Evolutionary conservation across 1,284 basidiomycete species (phyloP).

Genomic region (Rhodotorula sp.): DNA sequence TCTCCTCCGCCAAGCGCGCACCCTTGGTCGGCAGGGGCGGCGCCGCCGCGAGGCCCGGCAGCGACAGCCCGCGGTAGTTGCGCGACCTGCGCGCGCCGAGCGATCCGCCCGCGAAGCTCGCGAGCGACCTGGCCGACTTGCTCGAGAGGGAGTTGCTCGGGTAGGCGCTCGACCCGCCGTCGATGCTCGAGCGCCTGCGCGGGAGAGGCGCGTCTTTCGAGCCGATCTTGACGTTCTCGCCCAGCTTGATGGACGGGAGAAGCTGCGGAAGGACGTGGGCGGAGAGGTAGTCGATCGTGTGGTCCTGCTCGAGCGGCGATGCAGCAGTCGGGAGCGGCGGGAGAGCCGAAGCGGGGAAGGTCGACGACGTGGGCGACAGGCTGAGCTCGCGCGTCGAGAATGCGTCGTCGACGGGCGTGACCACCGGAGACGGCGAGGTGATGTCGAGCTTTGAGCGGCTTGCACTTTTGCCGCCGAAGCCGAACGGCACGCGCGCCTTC

Average conservation of each 20-base stretch:
- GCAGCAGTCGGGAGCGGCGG: not conserved
- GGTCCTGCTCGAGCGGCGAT: not conserved
- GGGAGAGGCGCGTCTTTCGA: constrained; percentile 1
- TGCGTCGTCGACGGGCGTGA: not conserved
- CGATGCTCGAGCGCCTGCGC: constrained; percentile 6
- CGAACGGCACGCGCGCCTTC: constrained; percentile 10
- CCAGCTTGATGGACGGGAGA: constrained; percentile 29
- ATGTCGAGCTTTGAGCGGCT: not conserved
- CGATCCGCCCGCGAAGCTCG: not conserved
- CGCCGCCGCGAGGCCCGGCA: not conserved
- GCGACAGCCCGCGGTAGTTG: constrained; percentile 21
- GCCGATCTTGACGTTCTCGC: constrained; percentile 9
- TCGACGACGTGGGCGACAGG: not conserved
- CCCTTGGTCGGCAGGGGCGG: not conserved
- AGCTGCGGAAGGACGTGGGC: constrained; percentile 33
- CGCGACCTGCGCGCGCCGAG: not conserved
- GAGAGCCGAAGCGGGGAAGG: not conserved
- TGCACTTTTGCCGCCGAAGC: not conserved
- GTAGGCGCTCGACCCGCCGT: not conserved
- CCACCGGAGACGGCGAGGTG: not conserved
- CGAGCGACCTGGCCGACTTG: not conserved
- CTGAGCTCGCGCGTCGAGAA: constrained; percentile 18
- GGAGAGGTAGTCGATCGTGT: constrained; percentile 35
- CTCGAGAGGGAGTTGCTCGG: not conserved
- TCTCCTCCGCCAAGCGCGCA: not conserved